Evolutionary conservation across 768 basidiomycete species (phyloP), one percentile per base, ranked within the genome.

Genomic region (Cystofilobasidium bisporidii): DNA sequence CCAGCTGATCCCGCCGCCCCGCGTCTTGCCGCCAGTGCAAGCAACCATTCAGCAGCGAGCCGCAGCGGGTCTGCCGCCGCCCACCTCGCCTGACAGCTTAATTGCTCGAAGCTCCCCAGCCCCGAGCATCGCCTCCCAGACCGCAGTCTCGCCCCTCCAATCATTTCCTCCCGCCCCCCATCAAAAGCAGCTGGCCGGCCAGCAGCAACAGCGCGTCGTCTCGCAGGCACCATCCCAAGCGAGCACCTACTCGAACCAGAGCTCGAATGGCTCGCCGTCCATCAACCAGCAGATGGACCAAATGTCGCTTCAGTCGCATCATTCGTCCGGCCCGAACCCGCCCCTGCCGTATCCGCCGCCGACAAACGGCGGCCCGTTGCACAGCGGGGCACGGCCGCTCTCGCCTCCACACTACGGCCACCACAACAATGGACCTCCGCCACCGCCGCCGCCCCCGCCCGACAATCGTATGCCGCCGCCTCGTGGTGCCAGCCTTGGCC

Each of bases 241-340:
- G 1, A 66, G 65, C 50, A 61, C 48, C 30, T 66, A 66, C 59
- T 66, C 65, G 3, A 66, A 61, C 50, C 47, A 57, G n/a, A 66
- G 65, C 57, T 61, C 65, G 20, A 28, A n/a, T 5, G 65, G 60
- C 17, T 18, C 59, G 15, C 47, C 45, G 14, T 48, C 43, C 22
- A 30, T 66, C 28, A 48, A 47, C 18, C 65, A 66, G 65, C 65
- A 66, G 40, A 61, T 66, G 65, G 60, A 66, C 47, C 17, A 57
- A 15, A 60, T 66, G 65, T 60, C 58, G 58, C 58, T 66, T 12
- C 56, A 28, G 40, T 30, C 40, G 22, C 26, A 43, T 45, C 38
- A 32, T 28, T 61, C 40, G n/a, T n/a, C 59, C 59, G 17, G 24
- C 28, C 26, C 57, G 32, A 22, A 41, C 17, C 60, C 33, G 14